A percentile compares a stretch with the other conserved stretches of the same genome.
phyloP scores from a whole-genome alignment of 2,329 filamentous ascomycete species.

The Canariomyces notabilis region DNA sequence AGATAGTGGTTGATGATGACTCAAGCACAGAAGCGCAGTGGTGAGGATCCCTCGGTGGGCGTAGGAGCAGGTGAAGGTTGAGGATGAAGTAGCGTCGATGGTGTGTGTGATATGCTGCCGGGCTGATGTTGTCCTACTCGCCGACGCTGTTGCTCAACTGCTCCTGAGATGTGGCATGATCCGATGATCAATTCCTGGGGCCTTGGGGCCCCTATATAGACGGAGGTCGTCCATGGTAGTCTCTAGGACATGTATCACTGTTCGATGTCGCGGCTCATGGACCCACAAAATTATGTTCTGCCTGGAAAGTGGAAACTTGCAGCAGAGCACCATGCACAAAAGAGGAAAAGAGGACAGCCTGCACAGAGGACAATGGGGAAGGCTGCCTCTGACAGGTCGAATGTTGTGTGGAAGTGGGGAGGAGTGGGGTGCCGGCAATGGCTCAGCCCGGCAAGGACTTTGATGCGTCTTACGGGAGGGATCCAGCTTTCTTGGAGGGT shows the following conservation, averaged over 20 bases:
- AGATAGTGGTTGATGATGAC: neutral
- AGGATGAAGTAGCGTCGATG: no score
- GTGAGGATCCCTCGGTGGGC: neutral
- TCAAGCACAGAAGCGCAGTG: neutral
- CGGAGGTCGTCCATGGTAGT: slow-evolving; percentile 2
- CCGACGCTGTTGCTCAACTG: neutral
- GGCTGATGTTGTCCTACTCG: no score
- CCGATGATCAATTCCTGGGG: neutral
- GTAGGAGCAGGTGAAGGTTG: neutral
- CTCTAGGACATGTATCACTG: neutral
- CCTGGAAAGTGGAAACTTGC: slow-evolving; percentile 1
- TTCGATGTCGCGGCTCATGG: neutral
- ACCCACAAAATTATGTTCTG: slow-evolving; percentile 3
- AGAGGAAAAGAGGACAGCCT: no score
- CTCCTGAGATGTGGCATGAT: neutral
- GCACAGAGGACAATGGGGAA: no score
- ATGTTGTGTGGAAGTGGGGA: neutral
- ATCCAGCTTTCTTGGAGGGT: slow-evolving; percentile 6
- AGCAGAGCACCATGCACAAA: no score
- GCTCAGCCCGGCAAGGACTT: slow-evolving; percentile 9
- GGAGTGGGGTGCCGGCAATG: slow-evolving; percentile 9
- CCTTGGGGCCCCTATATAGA: slow-evolving; percentile 7
- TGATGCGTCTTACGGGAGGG: slow-evolving; percentile 1
- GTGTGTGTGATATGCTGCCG: no score
- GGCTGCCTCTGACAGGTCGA: neutral